Conservation (phyloP, 139 green algal genomes). For the Pleodorina starrii region DNA sequence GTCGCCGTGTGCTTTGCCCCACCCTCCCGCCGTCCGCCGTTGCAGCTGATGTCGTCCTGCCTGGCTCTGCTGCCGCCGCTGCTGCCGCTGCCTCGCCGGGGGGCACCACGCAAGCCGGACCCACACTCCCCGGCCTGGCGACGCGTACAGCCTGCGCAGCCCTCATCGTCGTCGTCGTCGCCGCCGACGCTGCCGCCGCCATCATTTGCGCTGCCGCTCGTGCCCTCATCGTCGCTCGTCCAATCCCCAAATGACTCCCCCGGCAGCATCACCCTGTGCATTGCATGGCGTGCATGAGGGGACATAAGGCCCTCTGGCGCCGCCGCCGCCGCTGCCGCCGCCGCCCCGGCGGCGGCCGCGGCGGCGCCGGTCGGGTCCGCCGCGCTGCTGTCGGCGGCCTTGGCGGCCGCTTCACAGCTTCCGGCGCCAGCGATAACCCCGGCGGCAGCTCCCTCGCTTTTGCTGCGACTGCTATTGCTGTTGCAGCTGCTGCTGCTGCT, state of each 20-base stretch:
- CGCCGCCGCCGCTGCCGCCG: neutral
- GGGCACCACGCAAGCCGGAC: too few relatives aligned
- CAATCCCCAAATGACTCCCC: neutral
- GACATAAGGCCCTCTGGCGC: neutral
- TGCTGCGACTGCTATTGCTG: neutral
- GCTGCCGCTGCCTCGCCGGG: neutral
- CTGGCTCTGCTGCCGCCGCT: neutral
- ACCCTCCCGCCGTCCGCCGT: too few relatives aligned
- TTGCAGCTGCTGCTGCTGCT: neutral
- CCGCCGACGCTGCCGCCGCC: neutral
- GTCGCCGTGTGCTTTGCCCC: too few relatives aligned
- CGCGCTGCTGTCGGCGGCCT: too few relatives aligned
- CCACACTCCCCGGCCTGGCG: neutral
- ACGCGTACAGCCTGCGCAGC: neutral
- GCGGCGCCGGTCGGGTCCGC: too few relatives aligned
- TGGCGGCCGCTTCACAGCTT: too few relatives aligned
- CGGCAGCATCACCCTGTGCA: slow-evolving; percentile 27
- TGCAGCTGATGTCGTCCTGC: too few relatives aligned
- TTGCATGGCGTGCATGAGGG: neutral
- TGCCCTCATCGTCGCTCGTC: neutral
- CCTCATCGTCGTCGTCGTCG: neutral
- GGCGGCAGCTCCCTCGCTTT: neutral
- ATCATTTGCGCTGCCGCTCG: neutral
- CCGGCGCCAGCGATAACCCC: too few relatives aligned
- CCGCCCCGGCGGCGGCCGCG: too few relatives aligned